A percentile compares a stretch with the other conserved stretches of the same genome.
Evolutionary conservation across 2,329 filamentous ascomycete genomes (phyloP).

Genomic region (Alternaria sp.): DNA sequence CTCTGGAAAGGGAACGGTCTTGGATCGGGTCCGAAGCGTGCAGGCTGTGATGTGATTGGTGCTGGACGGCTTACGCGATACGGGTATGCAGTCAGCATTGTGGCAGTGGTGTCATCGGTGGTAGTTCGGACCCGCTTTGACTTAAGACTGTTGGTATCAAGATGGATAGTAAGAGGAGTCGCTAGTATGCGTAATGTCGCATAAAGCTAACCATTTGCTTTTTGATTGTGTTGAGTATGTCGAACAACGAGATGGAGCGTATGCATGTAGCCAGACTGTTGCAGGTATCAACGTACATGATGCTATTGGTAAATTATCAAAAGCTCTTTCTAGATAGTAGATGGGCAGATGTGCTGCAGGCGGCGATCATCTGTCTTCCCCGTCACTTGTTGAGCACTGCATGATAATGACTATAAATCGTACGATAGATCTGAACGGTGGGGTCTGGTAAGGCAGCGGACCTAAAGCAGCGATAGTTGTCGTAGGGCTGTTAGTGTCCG

Average conservation of each 20-base stretch:
- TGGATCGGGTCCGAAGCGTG: background rate
- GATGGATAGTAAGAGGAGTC: background rate
- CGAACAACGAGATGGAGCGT: background rate
- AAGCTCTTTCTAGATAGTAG: background rate
- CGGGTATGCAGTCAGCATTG: background rate
- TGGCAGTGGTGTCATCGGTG: background rate
- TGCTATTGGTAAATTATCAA: background rate
- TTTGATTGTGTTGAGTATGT: background rate
- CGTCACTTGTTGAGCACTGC: background rate
- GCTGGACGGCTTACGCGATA: background rate
- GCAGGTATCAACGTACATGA: background rate
- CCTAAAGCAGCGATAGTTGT: background rate
- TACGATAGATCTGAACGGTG: slow-evolving; percentile 1
- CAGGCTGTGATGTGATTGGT: background rate
- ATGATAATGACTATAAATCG: background rate
- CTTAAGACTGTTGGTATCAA: background rate
- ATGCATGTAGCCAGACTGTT: background rate
- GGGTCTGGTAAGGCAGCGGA: background rate
- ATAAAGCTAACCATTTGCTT: background rate
- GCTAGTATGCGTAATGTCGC: background rate
- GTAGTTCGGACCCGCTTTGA: background rate
- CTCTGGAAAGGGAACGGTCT: background rate
- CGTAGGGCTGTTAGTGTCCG: slow-evolving; percentile 14
- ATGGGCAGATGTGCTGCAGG: background rate
- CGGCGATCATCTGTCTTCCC: background rate